Conservation (phyloP, 768 basidiomycete species). For the Suillus cothurnatus region DNA sequence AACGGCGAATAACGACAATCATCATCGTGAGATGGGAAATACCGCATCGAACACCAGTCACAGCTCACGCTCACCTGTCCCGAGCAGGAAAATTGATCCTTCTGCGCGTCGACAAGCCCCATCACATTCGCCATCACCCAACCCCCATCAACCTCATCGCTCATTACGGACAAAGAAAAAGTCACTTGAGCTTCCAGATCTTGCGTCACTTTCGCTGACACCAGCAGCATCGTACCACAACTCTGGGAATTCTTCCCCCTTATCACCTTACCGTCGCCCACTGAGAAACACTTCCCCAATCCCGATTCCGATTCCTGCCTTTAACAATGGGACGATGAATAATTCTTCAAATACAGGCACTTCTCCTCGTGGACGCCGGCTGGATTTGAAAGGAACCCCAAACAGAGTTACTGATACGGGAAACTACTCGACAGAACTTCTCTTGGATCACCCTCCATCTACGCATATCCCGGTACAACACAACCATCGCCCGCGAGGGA, state of each 20-base stretch:
- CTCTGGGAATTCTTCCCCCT: conserved; percentile 43
- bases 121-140: conserved; percentile 43
- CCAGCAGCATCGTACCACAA: conserved; percentile 39
- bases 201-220: conserved; percentile 53
- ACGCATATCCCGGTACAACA: conserved; percentile 44
- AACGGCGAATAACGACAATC: conserved; percentile 22
- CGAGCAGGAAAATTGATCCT: conserved; percentile 29
- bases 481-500: conserved; percentile 34
- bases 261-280: conserved; percentile 42
- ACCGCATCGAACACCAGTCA: conserved; percentile 34
- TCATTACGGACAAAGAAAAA: conserved; percentile 70
- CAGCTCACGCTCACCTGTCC: conserved; percentile 27
- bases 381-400: conserved; percentile 31
- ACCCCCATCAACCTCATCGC: conserved; percentile 49
- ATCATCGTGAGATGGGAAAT: conserved; percentile 33
- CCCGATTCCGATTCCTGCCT: conserved; percentile 46
- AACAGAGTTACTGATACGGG: conserved; percentile 28
- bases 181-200: conserved; percentile 77
- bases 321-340: conserved; percentile 40
- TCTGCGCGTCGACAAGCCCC: conserved; percentile 18
- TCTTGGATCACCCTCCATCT: conserved; percentile 45
- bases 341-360: conserved; percentile 38
- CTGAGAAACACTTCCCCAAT: conserved; percentile 49
- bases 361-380: conserved; percentile 37
- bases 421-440: conserved; percentile 41